Evolutionary conservation across 1,284 basidiomycete genomes (phyloP), one percentile per base, ranked within the genome.

Genomic region (Pseudozyma thailandica): DNA sequence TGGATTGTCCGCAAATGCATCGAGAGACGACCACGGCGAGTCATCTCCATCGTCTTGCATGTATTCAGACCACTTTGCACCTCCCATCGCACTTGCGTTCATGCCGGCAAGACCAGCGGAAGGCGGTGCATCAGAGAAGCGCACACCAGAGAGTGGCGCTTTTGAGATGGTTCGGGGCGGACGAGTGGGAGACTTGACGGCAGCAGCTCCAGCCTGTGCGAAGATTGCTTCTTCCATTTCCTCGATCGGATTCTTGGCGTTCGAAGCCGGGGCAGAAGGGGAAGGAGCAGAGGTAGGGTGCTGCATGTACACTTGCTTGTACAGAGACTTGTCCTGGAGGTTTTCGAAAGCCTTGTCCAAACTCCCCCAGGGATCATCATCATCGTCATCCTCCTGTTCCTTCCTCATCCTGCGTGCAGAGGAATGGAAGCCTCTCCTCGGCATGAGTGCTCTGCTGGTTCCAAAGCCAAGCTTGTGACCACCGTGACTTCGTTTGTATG

Each of bases 21-120:
- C 75, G 1, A 78, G 44, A 10, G 64, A 70, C 20, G 74, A 65
- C 75, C 75, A 78, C 6, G 75, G 75, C 45, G 70, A 73, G 27
- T 77, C 73, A 39, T 70, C 74, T 0, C 47, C 61, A n/a, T 47
- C 51, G 3, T n/a, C 37, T 12, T 68, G 61, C 76, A 78, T 77
- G 56, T 77, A 75, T 18, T 65, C 57, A 0, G 69, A 72, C 76
- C 76, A 78, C 20, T 54, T 57, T 13, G 44, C 53, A 8, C 54
- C 49, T 18, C 43, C 23, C 12, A 25, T 38, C 13, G 26, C 23
- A 18, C 4, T 18, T 12, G 39, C 39, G 18, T 9, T 21, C 39
- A 41, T 41, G 4, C 9, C 18, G 20, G 39, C 9, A 10, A 10
- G 15, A 5, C 41, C 50, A 6, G 42, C 45, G 9, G 56, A 55